Base-by-base conservation (phyloP, 2,329 filamentous ascomycete species). In the Colletotrichum coccodes region DNA sequence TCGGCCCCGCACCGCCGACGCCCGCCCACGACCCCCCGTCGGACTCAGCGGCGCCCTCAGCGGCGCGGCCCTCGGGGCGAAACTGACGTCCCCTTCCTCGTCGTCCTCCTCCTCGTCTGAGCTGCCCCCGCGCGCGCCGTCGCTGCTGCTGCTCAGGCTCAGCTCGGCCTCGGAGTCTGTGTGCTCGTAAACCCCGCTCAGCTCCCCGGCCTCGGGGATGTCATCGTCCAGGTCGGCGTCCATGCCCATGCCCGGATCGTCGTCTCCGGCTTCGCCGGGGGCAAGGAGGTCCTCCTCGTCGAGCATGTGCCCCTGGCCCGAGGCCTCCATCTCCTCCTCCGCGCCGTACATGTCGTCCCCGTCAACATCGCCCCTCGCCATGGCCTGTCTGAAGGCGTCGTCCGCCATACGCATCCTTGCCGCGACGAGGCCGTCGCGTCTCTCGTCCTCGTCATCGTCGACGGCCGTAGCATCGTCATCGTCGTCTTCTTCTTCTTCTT, bases 161-260 rank as follows among this genome's bases (percentile, higher is more conserved):
- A 90, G 72, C 59, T 90, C 90, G 9, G 85, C 91, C 72, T 94
- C 92, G 2, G 91, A 92, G 79, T 94, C 92, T 9, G 92, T 94
- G 76, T 94, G 92, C 81, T 94, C 92, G 81, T 94, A 94, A 73
- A 88, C 87, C 30, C 85, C 88, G 74, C 82, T 83, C 30, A 68
- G 50, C 60, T 64, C 68, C 74, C 89, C 87, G 11, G 85, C 89
- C 68, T 92, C 90, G 23, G 91, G 91, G 40, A 94, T 87, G 68
- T 92, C 90, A 56, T 89, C 90, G 76, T 94, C 92, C 46, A 94
- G 83, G 75, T 94, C 86, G n/a, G 86, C 89, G 58, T 87, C 90
- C 87, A 91, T 90, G 74, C 85, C 85, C 81, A 88, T 82, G 70
- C 84, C 82, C 34, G 68, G 66, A 36, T 75, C 74, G 23, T 73